Evolutionary conservation across 352 stramenopile species (phyloP).

Genomic region (Phytophthora uliginosa): DNA sequence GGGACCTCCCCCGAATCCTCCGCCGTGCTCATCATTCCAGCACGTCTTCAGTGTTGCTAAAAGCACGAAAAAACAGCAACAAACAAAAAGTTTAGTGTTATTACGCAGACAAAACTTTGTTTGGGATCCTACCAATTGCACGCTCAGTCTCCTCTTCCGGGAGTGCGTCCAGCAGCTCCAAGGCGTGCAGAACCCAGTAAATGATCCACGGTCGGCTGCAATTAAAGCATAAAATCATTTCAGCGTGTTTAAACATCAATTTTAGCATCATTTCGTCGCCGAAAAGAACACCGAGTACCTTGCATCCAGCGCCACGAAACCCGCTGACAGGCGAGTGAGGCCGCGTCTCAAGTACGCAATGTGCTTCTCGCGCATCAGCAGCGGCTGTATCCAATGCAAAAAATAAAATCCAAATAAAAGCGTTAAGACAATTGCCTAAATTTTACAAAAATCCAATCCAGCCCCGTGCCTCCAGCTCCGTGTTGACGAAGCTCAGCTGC

Average conservation of each 20-base stretch:
- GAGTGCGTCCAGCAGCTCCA: conserved; percentile 95
- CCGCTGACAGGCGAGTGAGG: conserved; percentile 70
- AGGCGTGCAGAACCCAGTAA: conserved; percentile 98
- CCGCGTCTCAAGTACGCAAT: conserved; percentile 78
- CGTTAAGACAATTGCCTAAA: conserved; percentile 2
- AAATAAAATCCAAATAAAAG: not conserved
- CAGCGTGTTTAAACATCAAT: not conserved
- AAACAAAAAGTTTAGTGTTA: not conserved
- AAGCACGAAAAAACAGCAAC: not conserved
- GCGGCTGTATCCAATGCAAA: conserved; percentile 26
- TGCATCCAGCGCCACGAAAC: conserved; percentile 95
- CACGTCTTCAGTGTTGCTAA: conserved; percentile 66
- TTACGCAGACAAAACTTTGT: not conserved
- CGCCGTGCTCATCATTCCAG: conserved; percentile 64
- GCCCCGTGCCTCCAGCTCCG: conserved; percentile 47
- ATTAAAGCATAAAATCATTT: not conserved
- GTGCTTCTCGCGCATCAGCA: conserved; percentile 91
- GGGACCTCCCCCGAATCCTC: conserved; percentile 97
- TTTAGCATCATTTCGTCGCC: not conserved
- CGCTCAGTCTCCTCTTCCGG: conserved; percentile 46
- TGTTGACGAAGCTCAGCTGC: conserved; percentile 84
- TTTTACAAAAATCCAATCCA: not conserved
- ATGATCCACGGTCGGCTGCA: conserved; percentile 97
- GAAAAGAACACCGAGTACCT: conserved; percentile 40
- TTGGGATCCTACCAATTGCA: conserved; percentile 46